phyloP scores from a whole-genome alignment of 2,329 filamentous ascomycete species.

The Incumbomyces delicatus region DNA sequence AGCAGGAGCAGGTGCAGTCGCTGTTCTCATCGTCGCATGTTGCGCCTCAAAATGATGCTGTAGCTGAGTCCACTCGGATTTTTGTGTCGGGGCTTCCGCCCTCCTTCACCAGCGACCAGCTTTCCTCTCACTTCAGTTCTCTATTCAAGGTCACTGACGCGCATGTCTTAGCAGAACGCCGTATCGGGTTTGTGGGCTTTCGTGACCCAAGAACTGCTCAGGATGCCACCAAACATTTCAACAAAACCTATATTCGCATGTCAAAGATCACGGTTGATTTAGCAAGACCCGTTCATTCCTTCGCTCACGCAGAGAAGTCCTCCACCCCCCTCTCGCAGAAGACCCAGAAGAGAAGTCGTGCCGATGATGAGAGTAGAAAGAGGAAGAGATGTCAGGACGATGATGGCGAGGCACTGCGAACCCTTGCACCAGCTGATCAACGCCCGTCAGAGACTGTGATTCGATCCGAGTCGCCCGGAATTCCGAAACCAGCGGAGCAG shows the following conservation, averaged over 20 bases:
- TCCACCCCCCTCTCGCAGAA: conserved; percentile 15
- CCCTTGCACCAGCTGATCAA: neutral
- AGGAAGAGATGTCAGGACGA: conserved; percentile 13
- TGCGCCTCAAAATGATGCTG: neutral
- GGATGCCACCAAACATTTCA: conserved; percentile 86
- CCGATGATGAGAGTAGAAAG: conserved; percentile 8
- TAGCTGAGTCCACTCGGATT: conserved; percentile 49
- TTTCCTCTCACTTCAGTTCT: conserved; percentile 68
- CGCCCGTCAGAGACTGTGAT: neutral
- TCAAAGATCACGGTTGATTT: conserved; percentile 85
- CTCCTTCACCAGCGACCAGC: conserved; percentile 71
- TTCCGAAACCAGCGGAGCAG: neutral
- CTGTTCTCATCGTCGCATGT: no score
- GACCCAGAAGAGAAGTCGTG: neutral
- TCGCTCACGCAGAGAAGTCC: conserved; percentile 11
- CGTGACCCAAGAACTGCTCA: conserved; percentile 70
- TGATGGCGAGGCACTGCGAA: conserved; percentile 7
- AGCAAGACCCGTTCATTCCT: conserved; percentile 60
- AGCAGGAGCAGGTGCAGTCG: no score
- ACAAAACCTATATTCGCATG: conserved; percentile 91
- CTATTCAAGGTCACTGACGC: conserved; percentile 76
- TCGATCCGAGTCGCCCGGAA: no score
- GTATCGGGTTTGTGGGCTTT: conserved; percentile 94
- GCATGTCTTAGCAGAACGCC: conserved; percentile 77
- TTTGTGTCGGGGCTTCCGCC: conserved; percentile 69